Conservation (phyloP, 1,284 basidiomycete genomes). For the Neolentinus lepideus region DNA sequence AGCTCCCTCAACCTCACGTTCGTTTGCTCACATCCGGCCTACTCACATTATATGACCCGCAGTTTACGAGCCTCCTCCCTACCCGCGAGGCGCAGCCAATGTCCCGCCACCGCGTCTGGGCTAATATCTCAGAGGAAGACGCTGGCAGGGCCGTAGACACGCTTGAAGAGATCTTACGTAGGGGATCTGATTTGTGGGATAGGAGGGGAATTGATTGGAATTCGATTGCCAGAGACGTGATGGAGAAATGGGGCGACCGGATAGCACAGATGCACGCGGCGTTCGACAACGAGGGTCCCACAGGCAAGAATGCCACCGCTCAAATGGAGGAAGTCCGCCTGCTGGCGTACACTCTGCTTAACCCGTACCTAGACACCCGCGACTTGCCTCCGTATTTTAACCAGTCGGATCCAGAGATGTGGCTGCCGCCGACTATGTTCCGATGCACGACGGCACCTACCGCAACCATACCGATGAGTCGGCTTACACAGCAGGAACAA, state of each 20-base stretch:
- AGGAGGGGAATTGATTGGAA: background rate
- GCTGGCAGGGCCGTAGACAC: background rate
- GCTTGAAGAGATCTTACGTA: background rate
- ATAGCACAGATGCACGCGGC: background rate
- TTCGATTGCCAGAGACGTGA: background rate
- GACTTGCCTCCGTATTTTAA: background rate
- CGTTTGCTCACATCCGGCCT: conserved; percentile 1
- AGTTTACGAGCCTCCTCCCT: background rate
- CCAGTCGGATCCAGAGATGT: background rate
- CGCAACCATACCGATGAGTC: background rate
- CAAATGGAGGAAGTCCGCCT: background rate
- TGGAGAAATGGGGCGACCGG: conserved; percentile 2
- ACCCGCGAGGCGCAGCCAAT: background rate
- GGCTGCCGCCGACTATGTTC: background rate
- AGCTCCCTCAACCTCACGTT: background rate
- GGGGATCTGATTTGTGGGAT: background rate
- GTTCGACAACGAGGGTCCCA: background rate
- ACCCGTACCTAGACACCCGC: conserved; percentile 1
- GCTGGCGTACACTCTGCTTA: background rate
- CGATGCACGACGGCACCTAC: background rate
- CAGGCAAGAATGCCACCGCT: background rate
- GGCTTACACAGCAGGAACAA: background rate
- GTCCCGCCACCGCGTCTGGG: conserved; percentile 1
- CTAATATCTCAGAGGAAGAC: conserved; percentile 1
- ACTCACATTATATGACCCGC: conserved; percentile 3